Evolutionary conservation across 345 rosid species (phyloP), one percentile per base, ranked within the genome.

Genomic region (Corchorus capsularis): DNA sequence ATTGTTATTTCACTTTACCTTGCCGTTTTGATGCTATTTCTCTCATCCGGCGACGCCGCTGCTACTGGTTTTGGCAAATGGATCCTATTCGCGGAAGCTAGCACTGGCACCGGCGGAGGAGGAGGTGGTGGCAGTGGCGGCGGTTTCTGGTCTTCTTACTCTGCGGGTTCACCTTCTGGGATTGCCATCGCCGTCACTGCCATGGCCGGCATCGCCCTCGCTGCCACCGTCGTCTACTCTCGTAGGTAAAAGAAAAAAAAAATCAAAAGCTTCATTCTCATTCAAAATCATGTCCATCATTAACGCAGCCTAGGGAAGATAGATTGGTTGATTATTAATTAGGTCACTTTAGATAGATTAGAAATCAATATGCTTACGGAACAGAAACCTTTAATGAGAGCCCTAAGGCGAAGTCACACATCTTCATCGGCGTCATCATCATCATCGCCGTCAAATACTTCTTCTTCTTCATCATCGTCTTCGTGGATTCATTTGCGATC

Each of bases 171-270:
- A 65, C 81, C 83, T 88, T 93, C 84, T 79, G 85, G 86, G 35
- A 60, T 90, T 83, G 90, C 90, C 71, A 80, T 90, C 53, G 90
- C 85, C 66, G 88, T 90, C 79, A 86, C 91, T 86, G 90, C 87
- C 89, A 83, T 90, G 91, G 93, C 91, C 69, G 93, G 93, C 64
- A 78, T 92, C 76, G 92, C 94, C 84, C 85, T 90, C 79, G 84
- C 88, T 77, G 84, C 86, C 80, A 87, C 93, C 79, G 71, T 87
- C 84, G 79, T 84, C 81, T 90, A 83, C 83, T 87, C 90, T 57
- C 87, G 86, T 82, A 87, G 94, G 91, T 90, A 85, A 77, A 52
- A 43, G 61, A 15, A 9, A 49, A 41, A 70, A 49, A 17, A 43
- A 71, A 17, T 46, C 46, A 46, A 41, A 32, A 69, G 72, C 63